These are phyloP conservation scores for Rhodomyrtus psidioides DNA, from an alignment of 441 rosid species.

Conservation along the genomic window DNA sequence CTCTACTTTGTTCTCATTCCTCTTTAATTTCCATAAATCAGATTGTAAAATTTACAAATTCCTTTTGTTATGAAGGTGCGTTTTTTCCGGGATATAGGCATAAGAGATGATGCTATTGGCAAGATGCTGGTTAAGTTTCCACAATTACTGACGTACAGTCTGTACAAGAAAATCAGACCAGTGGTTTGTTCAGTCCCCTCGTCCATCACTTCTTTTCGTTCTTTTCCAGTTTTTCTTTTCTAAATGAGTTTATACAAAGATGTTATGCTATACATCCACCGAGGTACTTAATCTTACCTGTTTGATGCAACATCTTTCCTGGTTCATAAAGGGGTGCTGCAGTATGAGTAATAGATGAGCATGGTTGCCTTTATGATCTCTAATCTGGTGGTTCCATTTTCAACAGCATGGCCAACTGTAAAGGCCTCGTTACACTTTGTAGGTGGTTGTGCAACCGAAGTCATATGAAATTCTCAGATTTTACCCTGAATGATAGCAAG, in stretches of 20 bases:
- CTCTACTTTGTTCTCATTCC: not conserved
- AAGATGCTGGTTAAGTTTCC: conserved; percentile 86
- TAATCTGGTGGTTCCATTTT: not conserved
- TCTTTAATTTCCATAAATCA: not conserved
- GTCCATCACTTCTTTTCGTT: not conserved
- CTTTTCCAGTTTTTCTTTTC: not conserved
- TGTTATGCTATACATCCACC: not conserved
- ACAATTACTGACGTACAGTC: conserved; percentile 71
- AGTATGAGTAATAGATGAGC: not conserved
- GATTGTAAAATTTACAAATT: not conserved
- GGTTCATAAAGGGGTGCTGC: not conserved
- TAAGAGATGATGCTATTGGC: conserved; percentile 68
- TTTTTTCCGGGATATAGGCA: conserved; percentile 72
- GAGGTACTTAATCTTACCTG: not conserved
- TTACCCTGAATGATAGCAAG: not conserved
- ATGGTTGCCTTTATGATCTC: not conserved
- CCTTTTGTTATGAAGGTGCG: conserved; percentile 38
- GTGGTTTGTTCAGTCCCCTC: conserved; percentile 47
- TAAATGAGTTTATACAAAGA: not conserved
- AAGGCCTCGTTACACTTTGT: not conserved
- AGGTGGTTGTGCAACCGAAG: not conserved
- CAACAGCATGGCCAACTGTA: not conserved
- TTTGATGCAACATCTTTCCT: not conserved
- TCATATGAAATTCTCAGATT: not conserved
- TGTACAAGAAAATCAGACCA: conserved; percentile 80